phyloP scores from a whole-genome alignment of 108 stramenopile species.

The Discostella pseudostelligera region DNA sequence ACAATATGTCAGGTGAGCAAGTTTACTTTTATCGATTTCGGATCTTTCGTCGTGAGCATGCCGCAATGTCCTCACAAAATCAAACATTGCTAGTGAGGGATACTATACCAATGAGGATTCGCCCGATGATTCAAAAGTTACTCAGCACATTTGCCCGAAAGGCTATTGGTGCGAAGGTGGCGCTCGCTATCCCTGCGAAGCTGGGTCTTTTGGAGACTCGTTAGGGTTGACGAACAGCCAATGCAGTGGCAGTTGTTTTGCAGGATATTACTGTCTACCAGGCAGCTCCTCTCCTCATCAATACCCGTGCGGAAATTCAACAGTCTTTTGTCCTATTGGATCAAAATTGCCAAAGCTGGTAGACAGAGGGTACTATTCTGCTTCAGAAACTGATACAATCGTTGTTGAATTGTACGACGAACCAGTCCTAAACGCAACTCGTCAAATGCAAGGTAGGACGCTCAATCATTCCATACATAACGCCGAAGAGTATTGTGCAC shows the following conservation, averaged over 20 bases:
- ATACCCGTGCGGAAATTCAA: conserved; percentile 35
- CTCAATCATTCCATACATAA: not conserved
- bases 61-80: not conserved
- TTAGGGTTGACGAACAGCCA: conserved; percentile 12
- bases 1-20: conserved; percentile 24
- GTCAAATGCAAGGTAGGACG: conserved; percentile 8
- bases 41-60: no score
- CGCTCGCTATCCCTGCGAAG: conserved; percentile 10
- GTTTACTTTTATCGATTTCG: not conserved
- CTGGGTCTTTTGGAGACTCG: conserved; percentile 18
- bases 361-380: conserved; percentile 31
- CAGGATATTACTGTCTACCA: conserved; percentile 25
- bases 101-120: conserved; percentile 36
- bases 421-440: conserved; percentile 34
- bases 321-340: conserved; percentile 33
- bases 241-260: conserved; percentile 27
- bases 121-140: conserved; percentile 14
- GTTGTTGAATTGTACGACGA: conserved; percentile 25
- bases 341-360: conserved; percentile 18
- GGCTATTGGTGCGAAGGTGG: conserved; percentile 37
- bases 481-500: not conserved
- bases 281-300: conserved; percentile 30
- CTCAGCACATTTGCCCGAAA: conserved; percentile 33
- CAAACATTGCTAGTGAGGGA: conserved; percentile 10
- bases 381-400: conserved; percentile 16